A percentile compares a stretch with the other conserved stretches of the same genome.
phyloP scores from a whole-genome alignment of 2,329 filamentous ascomycete genomes.

The Xylariaceae sp. region DNA sequence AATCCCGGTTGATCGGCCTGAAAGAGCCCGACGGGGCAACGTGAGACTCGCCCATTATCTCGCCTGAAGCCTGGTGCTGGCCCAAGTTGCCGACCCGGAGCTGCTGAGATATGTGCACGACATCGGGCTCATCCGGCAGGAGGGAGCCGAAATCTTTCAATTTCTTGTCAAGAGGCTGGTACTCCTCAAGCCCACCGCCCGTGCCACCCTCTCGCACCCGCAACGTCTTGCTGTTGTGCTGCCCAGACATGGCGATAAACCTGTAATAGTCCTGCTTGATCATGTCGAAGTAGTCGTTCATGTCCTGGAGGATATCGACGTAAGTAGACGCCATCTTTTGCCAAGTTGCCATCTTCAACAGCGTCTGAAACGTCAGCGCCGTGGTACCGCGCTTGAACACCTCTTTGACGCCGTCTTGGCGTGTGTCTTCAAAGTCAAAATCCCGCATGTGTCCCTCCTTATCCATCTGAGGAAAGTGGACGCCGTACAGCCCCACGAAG shows the following conservation, averaged over 20 bases:
- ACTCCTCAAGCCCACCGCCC: conserved; percentile 52
- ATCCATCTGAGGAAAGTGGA: conserved; percentile 66
- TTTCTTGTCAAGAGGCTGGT: conserved; percentile 36
- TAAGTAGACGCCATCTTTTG: conserved; percentile 54
- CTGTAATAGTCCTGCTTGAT: conserved; percentile 45
- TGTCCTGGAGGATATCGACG: conserved; percentile 46
- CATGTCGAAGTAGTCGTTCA: conserved; percentile 47
- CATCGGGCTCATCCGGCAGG: conserved; percentile 30
- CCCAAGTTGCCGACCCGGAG: conserved; percentile 31
- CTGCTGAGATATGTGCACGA: conserved; percentile 23
- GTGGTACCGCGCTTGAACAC: conserved; percentile 38
- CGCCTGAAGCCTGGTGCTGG: conserved; percentile 26
- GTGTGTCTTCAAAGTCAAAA: conserved; percentile 31
- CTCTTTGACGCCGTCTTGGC: conserved; percentile 21
- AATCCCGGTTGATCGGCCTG: conserved; percentile 35
- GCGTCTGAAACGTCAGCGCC: conserved; percentile 43
- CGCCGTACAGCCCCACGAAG: conserved; percentile 60
- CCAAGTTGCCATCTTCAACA: conserved; percentile 46
- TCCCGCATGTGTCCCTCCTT: conserved; percentile 45
- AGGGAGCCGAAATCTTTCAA: conserved; percentile 42
- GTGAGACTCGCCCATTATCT: conserved; percentile 21
- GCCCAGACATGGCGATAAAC: conserved; percentile 25
- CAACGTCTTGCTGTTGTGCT: conserved; percentile 28
- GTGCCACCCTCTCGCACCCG: conserved; percentile 38
- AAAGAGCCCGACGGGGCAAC: conserved; percentile 33